Percentiles rank a stretch among this genome's conserved stretches.
Conservation (phyloP, 2,329 filamentous ascomycete species). For the Dichotomopilus funicola region DNA sequence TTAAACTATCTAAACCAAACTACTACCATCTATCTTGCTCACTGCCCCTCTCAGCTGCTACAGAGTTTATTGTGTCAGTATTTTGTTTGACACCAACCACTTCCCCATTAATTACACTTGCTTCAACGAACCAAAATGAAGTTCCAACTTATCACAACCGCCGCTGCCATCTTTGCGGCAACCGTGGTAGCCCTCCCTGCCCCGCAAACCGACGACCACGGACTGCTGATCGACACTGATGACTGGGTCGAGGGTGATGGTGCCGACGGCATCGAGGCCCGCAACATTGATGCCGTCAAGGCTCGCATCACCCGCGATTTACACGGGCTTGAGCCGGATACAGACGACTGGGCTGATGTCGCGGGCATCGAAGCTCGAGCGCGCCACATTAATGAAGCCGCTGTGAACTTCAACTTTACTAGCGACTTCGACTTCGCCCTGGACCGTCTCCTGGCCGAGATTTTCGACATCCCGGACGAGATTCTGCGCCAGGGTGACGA, state of each 20-base stretch:
- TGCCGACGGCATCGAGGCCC: neutral
- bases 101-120: neutral
- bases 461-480: slow-evolving; percentile 20
- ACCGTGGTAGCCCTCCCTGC: slow-evolving; percentile 25
- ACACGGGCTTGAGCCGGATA: too few relatives aligned
- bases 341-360: too few relatives aligned
- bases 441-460: slow-evolving; percentile 16
- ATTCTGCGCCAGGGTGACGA: slow-evolving; percentile 21
- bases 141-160: slow-evolving; percentile 22
- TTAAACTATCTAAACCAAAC: too few relatives aligned
- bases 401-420: slow-evolving; percentile 17
- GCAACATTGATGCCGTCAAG: neutral
- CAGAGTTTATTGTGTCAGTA: too few relatives aligned
- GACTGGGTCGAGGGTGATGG: slow-evolving; percentile 2
- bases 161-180: slow-evolving; percentile 23
- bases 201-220: slow-evolving; percentile 4
- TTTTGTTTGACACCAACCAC: neutral
- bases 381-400: neutral
- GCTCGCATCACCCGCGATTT: neutral
- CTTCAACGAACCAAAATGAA: slow-evolving; percentile 14
- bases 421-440: slow-evolving; percentile 14
- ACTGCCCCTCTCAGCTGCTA: too few relatives aligned
- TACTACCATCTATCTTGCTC: too few relatives aligned
- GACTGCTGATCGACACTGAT: slow-evolving; percentile 9
- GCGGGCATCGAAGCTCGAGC: too few relatives aligned